Conservation (phyloP, 2,329 filamentous ascomycete genomes). For the Hypocrella siamensis region DNA sequence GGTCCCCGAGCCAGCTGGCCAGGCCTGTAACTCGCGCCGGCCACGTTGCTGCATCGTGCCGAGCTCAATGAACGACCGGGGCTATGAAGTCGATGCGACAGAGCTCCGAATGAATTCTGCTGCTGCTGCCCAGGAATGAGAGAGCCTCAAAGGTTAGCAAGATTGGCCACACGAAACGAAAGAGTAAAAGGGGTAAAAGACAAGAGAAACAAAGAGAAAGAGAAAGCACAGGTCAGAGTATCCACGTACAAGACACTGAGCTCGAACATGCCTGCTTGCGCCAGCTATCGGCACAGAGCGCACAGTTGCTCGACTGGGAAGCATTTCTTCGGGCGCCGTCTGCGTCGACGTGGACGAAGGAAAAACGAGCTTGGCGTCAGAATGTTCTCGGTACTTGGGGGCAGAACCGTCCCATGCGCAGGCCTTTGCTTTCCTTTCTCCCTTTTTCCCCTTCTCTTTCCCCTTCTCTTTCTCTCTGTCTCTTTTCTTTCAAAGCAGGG, state of each 20-base stretch:
- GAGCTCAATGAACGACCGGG: neutral
- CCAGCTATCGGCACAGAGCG: constrained; percentile 20
- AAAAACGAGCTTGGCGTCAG: too few relatives aligned
- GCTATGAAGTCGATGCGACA: too few relatives aligned
- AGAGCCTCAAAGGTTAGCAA: too few relatives aligned
- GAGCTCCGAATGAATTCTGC: too few relatives aligned
- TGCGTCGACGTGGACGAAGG: too few relatives aligned
- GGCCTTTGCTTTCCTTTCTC: neutral
- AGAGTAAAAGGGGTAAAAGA: too few relatives aligned
- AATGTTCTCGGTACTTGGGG: neutral
- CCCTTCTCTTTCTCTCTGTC: neutral
- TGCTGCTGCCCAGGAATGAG: neutral
- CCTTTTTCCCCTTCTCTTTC: neutral
- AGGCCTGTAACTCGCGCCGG: too few relatives aligned
- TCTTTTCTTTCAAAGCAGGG: too few relatives aligned
- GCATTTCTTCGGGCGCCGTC: constrained; percentile 21
- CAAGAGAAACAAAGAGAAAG: too few relatives aligned
- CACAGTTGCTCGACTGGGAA: constrained; percentile 28
- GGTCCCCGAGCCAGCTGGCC: neutral
- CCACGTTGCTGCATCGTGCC: neutral
- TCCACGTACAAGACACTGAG: too few relatives aligned
- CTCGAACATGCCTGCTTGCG: constrained; percentile 14
- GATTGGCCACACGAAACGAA: neutral
- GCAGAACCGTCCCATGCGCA: neutral
- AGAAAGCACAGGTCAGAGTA: too few relatives aligned